Percentiles rank a stretch among this genome's conserved stretches.
These are phyloP conservation scores for Nicotiana paniculata DNA, from an alignment of 257 asterid genomes.

Conservation along the genomic window DNA sequence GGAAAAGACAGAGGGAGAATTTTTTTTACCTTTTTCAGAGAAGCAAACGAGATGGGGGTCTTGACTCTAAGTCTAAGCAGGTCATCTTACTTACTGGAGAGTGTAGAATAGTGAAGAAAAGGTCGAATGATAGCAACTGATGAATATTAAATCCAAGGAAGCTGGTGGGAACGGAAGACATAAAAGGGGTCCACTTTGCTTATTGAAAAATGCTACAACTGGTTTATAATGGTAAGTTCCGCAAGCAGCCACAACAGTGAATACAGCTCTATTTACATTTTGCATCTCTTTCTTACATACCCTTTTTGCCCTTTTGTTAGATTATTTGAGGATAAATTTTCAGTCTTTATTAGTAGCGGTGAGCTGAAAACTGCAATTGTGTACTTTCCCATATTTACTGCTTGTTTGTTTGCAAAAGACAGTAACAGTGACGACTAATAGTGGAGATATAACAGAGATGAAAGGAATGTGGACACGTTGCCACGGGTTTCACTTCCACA, in stretches of 20 bases:
- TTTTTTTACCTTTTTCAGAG: not conserved
- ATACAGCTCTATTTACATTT: not conserved
- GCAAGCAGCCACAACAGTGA: not conserved
- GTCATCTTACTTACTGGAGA: not conserved
- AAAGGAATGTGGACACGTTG: not conserved
- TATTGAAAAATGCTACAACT: not conserved
- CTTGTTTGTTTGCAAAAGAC: not conserved
- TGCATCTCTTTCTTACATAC: conserved; percentile 5
- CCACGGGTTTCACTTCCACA: too few species aligned
- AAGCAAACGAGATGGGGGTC: conserved; percentile 1
- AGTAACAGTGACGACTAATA: not conserved
- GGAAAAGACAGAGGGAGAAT: not conserved
- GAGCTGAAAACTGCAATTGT: not conserved
- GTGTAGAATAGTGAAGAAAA: not conserved
- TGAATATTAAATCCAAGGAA: conserved; percentile 9
- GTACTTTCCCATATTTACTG: not conserved
- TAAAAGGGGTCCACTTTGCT: conserved; percentile 15
- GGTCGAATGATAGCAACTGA: not conserved
- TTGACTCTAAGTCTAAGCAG: not conserved
- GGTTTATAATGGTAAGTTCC: conserved; percentile 7
- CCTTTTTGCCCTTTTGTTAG: not conserved
- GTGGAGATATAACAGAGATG: not conserved
- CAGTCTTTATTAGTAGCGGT: not conserved
- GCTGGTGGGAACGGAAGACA: conserved; percentile 3
- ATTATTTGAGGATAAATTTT: not conserved